phyloP scores from a whole-genome alignment of 2,329 filamentous ascomycete genomes.

The Hypoxylon sp. region DNA sequence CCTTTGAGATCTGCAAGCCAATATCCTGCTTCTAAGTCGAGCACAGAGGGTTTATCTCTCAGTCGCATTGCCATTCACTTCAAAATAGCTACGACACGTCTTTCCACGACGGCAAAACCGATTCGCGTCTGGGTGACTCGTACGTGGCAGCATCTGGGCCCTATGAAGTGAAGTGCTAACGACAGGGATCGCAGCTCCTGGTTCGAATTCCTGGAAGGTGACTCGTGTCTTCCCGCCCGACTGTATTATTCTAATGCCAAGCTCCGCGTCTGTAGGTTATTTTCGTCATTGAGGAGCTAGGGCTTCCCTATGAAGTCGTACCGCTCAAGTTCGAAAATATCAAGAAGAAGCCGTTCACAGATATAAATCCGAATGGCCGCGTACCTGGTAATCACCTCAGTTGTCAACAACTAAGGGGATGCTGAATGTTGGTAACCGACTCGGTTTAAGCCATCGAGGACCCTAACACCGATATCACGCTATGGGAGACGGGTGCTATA shows the following conservation, averaged over 20 bases:
- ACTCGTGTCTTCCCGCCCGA: not conserved
- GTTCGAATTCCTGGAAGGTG: slow-evolving; percentile 9
- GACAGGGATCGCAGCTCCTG: not conserved
- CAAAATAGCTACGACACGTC: not conserved
- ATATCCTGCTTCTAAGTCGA: not conserved
- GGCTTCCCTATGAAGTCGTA: slow-evolving; percentile 45
- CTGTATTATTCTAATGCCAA: not conserved
- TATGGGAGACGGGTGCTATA: no score
- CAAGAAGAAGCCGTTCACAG: slow-evolving; percentile 48
- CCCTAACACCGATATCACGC: no score
- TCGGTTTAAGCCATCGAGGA: no score
- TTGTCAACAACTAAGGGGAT: not conserved
- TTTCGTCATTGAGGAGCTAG: slow-evolving; percentile 47
- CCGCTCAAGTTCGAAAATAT: slow-evolving; percentile 41
- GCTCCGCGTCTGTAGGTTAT: not conserved
- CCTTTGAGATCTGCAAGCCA: not conserved
- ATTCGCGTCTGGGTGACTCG: slow-evolving; percentile 11
- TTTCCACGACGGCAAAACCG: not conserved
- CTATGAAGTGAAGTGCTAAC: not conserved
- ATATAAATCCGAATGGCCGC: slow-evolving; percentile 45
- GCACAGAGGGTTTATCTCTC: not conserved
- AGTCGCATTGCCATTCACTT: not conserved
- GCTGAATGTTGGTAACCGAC: no score
- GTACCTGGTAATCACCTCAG: slow-evolving; percentile 20
- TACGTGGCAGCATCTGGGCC: not conserved